Conservation (phyloP, 805 yeast genomes). For the Ogataea corticis region DNA sequence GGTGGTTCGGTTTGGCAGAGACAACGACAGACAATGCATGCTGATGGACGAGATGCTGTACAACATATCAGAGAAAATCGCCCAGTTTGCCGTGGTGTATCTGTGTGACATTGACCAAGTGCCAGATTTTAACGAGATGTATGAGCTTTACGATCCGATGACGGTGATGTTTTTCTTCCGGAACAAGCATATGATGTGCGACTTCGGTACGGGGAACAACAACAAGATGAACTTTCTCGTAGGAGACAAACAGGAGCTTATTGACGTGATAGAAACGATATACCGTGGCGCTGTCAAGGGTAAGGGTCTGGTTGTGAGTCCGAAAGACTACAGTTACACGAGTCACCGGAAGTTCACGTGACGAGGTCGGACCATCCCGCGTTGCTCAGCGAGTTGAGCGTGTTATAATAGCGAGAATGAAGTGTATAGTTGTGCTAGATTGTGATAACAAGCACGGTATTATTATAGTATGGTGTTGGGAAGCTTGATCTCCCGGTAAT, state of each 20-base stretch:
- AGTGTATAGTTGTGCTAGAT: too few species aligned
- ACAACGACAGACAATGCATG: constrained; percentile 76
- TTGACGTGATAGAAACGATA: constrained; percentile 86
- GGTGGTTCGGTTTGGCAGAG: constrained; percentile 85
- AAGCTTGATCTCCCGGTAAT: neutral
- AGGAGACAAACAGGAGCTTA: constrained; percentile 81
- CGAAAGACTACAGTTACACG: constrained; percentile 59
- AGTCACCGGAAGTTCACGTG: constrained; percentile 14
- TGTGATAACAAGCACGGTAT: neutral
- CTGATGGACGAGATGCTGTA: constrained; percentile 85
- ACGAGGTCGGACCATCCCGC: too few species aligned
- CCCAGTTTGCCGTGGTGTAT: constrained; percentile 85
- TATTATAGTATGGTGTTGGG: neutral
- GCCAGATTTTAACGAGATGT: constrained; percentile 88
- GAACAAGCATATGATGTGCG: constrained; percentile 97
- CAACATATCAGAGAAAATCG: constrained; percentile 76
- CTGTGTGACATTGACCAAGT: constrained; percentile 88
- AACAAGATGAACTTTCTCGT: constrained; percentile 85
- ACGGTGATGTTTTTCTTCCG: constrained; percentile 91
- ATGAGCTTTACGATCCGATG: constrained; percentile 86
- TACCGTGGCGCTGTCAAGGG: constrained; percentile 93
- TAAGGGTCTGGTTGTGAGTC: constrained; percentile 86
- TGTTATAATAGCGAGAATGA: too few species aligned
- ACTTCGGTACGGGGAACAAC: constrained; percentile 97
- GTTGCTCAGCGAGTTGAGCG: too few species aligned